Evolutionary conservation across 345 rosid species (phyloP).

Genomic region (Luvunga scandens): DNA sequence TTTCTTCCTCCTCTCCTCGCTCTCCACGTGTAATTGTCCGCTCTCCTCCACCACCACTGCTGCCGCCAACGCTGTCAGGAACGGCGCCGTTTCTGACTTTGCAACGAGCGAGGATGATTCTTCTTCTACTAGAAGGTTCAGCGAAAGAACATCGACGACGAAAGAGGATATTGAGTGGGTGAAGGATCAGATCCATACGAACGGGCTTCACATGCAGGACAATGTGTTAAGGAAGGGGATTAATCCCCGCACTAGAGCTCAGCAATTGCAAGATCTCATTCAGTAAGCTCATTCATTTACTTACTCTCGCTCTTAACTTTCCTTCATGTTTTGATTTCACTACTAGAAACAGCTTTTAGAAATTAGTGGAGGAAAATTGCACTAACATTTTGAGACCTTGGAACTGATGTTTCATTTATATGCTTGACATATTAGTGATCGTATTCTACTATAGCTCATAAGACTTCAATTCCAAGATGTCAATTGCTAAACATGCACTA

Average conservation of each 20-base stretch:
- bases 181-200: slow-evolving; percentile 71
- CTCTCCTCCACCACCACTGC: slow-evolving; percentile 22
- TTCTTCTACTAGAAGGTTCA: not conserved
- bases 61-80: slow-evolving; percentile 3
- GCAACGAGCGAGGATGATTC: not conserved
- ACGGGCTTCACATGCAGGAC: slow-evolving; percentile 89
- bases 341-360: too few species aligned
- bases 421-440: too few species aligned
- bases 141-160: slow-evolving; percentile 44
- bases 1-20: slow-evolving; percentile 75
- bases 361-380: too few species aligned
- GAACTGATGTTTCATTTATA: too few species aligned
- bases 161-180: slow-evolving; percentile 79
- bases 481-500: not conserved
- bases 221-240: slow-evolving; percentile 94
- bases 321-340: too few species aligned
- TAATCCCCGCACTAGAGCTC: slow-evolving; percentile 90
- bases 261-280: slow-evolving; percentile 79
- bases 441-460: too few species aligned
- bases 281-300: slow-evolving; percentile 41
- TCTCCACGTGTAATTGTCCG: slow-evolving; percentile 64
- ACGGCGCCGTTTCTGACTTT: not conserved
- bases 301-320: not conserved
- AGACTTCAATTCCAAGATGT: too few species aligned
- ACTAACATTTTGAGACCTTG: too few species aligned